These are phyloP conservation scores for Corymbia calophylla DNA, from an alignment of 441 rosid genomes.

Conservation along the genomic window DNA sequence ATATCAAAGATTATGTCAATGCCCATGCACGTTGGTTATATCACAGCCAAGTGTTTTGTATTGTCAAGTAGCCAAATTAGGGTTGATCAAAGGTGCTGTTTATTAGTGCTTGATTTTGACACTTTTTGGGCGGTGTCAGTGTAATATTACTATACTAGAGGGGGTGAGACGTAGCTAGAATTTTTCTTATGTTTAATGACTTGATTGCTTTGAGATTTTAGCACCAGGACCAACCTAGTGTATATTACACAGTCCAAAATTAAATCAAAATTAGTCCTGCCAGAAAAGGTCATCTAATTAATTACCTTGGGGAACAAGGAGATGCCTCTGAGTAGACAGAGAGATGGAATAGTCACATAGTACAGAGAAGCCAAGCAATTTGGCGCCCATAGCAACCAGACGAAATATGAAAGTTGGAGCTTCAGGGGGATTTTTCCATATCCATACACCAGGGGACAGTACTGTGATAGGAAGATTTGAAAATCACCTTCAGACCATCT, in stretches of 20 bases:
- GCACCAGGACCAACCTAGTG: neutral
- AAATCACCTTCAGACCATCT: conserved; percentile 20
- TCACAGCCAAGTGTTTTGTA: neutral
- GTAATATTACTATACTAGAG: neutral
- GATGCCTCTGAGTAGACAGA: conserved; percentile 8
- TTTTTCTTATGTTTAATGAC: neutral
- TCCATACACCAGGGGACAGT: conserved; percentile 17
- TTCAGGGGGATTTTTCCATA: conserved; percentile 2
- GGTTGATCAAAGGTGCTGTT: neutral
- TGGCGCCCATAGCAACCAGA: conserved; percentile 11
- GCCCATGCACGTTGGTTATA: neutral
- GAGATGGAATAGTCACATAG: conserved; percentile 17
- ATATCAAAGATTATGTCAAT: neutral
- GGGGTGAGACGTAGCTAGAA: neutral
- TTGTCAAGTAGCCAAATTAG: neutral
- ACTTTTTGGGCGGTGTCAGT: neutral
- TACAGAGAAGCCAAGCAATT: conserved; percentile 10
- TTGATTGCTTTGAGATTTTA: neutral
- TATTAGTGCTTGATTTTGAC: neutral
- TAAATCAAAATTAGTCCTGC: neutral
- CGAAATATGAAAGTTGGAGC: conserved; percentile 10
- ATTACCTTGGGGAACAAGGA: conserved; percentile 22
- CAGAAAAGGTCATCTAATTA: neutral
- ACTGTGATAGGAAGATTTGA: conserved; percentile 17
- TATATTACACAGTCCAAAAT: neutral